Base-by-base conservation (phyloP, 2,329 filamentous ascomycete genomes). In the Stylonectria norvegica region DNA sequence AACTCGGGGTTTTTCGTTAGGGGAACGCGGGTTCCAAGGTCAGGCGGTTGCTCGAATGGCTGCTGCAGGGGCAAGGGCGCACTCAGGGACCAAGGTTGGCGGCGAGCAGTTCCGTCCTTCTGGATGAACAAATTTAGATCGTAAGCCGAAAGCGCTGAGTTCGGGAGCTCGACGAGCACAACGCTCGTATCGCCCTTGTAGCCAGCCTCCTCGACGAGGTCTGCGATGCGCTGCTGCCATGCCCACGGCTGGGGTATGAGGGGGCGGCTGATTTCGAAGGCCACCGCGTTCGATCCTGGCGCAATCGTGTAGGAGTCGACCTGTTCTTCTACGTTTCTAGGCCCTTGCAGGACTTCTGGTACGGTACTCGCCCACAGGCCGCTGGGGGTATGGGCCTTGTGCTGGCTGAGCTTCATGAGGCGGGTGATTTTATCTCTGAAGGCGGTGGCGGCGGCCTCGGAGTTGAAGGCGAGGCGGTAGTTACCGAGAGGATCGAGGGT, bases 391-490 rank as follows among this genome's bases (percentile, higher is more conserved):
- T 65, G 36, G 46, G 57, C 43, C 30, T 55, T 61, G 33, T 58
- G 46, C 11, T 55, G 57, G 36, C 58, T 49, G 33, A 66, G 58
- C 16, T 50, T 48, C 35, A 65, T 56, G 11, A 68, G 53, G 27
- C 61, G 63, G 15, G 58, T 45, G 41, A 67, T 45, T 36, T 60
- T 59, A 40, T 57, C 56, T 38, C 76, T 72, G 61, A 86, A 90
- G 28, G 76, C 70, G 6, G 67, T 59, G 0, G 85, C 85, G 10
- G 80, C 76, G n/a, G 69, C 65, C 14, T 67, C 57, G 16, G 69
- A 75, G 45, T 75, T 69, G 68, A 90, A 91, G 39, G 86, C 70
- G 40, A 91, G 66, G 62, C 78, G 82, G 66, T 89, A 90, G 53
- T 73, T 73, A 43, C 79, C 81, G 2, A 76, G 62, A 4, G 80